These are phyloP conservation scores for Rhinocladiella similis DNA, from an alignment of 2,329 filamentous ascomycete genomes.

Conservation along the genomic window DNA sequence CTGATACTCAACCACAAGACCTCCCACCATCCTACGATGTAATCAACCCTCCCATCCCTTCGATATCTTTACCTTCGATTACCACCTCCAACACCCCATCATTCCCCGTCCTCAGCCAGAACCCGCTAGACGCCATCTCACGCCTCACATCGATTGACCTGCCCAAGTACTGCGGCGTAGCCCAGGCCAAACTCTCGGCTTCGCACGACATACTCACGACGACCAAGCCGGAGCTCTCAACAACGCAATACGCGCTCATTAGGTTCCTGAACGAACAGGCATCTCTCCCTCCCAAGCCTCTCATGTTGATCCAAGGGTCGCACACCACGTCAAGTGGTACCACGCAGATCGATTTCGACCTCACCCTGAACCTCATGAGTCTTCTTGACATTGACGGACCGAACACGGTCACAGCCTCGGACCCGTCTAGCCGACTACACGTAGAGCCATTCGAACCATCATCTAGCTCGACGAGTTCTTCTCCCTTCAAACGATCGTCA, in stretches of 20 bases:
- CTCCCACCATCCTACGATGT: conserved; percentile 23
- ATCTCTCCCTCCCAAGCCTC: conserved; percentile 32
- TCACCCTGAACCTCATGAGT: conserved; percentile 30
- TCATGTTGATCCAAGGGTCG: conserved; percentile 31
- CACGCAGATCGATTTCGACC: conserved; percentile 30
- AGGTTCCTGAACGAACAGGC: conserved; percentile 33
- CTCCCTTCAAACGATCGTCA: neutral
- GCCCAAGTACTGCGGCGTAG: conserved; percentile 30
- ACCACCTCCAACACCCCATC: neutral
- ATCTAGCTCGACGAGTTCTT: conserved; percentile 9
- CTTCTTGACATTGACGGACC: conserved; percentile 26
- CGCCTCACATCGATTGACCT: conserved; percentile 28
- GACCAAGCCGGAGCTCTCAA: conserved; percentile 27
- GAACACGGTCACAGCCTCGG: neutral
- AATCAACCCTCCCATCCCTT: conserved; percentile 5
- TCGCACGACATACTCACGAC: conserved; percentile 31
- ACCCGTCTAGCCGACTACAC: conserved; percentile 20
- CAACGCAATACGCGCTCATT: conserved; percentile 27
- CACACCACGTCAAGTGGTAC: conserved; percentile 10
- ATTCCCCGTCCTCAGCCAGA: conserved; percentile 7
- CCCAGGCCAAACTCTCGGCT: conserved; percentile 28
- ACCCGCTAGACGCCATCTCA: conserved; percentile 23
- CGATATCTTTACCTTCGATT: neutral
- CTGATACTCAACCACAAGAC: conserved; percentile 6
- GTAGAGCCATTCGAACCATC: conserved; percentile 20